Evolutionary conservation across 768 basidiomycete species (phyloP).

Genomic region (Lyophyllum decastes): DNA sequence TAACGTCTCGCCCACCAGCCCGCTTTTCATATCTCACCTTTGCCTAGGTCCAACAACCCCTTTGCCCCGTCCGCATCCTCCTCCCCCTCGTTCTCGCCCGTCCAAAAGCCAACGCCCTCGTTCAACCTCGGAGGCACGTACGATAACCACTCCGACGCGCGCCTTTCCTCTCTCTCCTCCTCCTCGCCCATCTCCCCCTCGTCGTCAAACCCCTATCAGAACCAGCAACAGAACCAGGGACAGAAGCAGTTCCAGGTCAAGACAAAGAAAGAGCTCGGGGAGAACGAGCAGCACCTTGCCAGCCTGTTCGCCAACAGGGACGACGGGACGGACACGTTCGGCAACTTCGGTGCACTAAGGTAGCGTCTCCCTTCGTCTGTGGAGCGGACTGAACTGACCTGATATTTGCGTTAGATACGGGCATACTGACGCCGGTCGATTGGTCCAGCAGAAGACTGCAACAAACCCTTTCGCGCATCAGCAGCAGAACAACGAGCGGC

Average conservation of each 20-base stretch:
- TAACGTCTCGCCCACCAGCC: constrained; percentile 30
- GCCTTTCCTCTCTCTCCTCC: constrained; percentile 40
- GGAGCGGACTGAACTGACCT: neutral
- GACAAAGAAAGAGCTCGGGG: constrained; percentile 40
- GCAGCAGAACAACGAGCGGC: constrained; percentile 60
- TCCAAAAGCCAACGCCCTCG: constrained; percentile 40
- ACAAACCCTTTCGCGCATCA: constrained; percentile 71
- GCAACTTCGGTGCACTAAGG: constrained; percentile 81
- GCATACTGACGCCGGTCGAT: constrained; percentile 53
- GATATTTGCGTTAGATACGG: constrained; percentile 46
- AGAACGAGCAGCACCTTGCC: constrained; percentile 81
- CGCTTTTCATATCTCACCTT: neutral
- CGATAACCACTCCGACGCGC: constrained; percentile 49
- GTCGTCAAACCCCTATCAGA: constrained; percentile 22
- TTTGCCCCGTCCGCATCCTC: constrained; percentile 63
- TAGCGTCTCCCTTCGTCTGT: constrained; percentile 28
- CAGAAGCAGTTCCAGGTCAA: constrained; percentile 38
- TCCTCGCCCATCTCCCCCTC: constrained; percentile 42
- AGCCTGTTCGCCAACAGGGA: constrained; percentile 84
- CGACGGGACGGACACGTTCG: constrained; percentile 94
- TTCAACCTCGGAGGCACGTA: constrained; percentile 78
- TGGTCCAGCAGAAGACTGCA: constrained; percentile 47
- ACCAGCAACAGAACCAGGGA: constrained; percentile 30
- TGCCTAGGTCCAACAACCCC: constrained; percentile 86
- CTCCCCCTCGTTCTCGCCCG: constrained; percentile 28